Evolutionary conservation across 192 early-diverging fungal species (phyloP), one percentile per base, ranked within the genome.

Genomic region (Phycomyces blakesleeanus): DNA sequence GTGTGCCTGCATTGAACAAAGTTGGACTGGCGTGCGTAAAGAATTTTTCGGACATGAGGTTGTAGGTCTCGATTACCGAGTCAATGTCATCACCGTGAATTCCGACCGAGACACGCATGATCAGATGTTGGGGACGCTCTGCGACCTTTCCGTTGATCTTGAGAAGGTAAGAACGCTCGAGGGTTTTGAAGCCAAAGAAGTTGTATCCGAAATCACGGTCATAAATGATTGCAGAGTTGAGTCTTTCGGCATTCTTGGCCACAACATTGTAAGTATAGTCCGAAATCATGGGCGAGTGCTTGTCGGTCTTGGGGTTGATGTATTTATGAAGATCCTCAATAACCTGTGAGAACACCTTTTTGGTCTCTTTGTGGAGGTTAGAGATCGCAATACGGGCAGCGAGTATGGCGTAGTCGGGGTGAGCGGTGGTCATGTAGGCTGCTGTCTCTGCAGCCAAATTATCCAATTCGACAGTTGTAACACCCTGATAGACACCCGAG

Each of bases 101-200:
- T 14, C 97, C 97, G 60, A 99, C 91, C 27, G 93, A 79, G 16
- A 99, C 95, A 68, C 97, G 91, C 97, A 99, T 99, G 47, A 99
- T 76, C 89, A 99, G 81, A 76, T 98, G 97, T 75, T 98, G 97
- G 16, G 97, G 97, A 37, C 97, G 76, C 78, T 98, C 95, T 2
- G 91, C 95, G 27, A 95, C 86, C 57, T 86, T 86, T 34, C 88
- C 86, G 63, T 92, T 86, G 75, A 97, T 89, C 57, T 86, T 82
- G 60, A 99, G 79, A 22, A 99, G 83, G 68, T 99, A 99, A 40
- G 89, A 92, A 22, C 97, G 87, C 80, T 99, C 97, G 8, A 99
- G 85, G 11, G 95, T 99, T 82, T 99, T 99, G 89, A 97, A 97
- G 9, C 97, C 97, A 88, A 99, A 99, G 83, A 87, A 99, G 80